Conservation (phyloP, 192 early-diverging fungal genomes). For the Pilobolus umbonatus region DNA sequence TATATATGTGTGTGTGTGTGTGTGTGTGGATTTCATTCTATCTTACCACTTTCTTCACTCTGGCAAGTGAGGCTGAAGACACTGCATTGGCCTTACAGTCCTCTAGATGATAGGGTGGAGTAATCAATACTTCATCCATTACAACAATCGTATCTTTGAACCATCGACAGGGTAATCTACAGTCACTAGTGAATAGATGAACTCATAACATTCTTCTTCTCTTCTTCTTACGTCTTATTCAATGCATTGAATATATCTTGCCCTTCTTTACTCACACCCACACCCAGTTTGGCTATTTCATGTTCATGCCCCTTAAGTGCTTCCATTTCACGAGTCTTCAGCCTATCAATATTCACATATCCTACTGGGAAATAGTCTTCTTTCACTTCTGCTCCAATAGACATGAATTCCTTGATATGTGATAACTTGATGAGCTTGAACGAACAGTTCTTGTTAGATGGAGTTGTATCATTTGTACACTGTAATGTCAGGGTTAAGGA, state of each 20-base stretch:
- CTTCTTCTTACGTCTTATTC: constrained; percentile 60
- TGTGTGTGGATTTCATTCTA: neutral
- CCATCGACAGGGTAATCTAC: constrained; percentile 76
- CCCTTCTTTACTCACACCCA: constrained; percentile 70
- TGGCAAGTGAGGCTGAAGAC: constrained; percentile 52
- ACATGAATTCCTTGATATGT: constrained; percentile 50
- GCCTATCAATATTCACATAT: constrained; percentile 47
- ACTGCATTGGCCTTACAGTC: constrained; percentile 58
- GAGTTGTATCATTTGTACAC: constrained; percentile 14
- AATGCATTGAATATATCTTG: constrained; percentile 80
- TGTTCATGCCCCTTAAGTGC: constrained; percentile 42
- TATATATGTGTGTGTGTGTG: neutral
- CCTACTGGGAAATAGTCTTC: constrained; percentile 20
- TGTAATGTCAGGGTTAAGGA: constrained; percentile 15
- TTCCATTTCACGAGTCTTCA: constrained; percentile 47
- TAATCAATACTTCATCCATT: constrained; percentile 74
- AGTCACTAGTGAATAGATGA: neutral
- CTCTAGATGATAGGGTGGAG: constrained; percentile 67
- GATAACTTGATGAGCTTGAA: constrained; percentile 58
- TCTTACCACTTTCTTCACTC: constrained; percentile 74
- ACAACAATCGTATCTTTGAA: constrained; percentile 68
- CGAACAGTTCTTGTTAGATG: constrained; percentile 38
- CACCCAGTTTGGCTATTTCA: constrained; percentile 61
- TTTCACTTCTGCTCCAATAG: constrained; percentile 14
- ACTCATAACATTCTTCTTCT: neutral